These are phyloP conservation scores for Gossypium laxum DNA, from an alignment of 441 rosid genomes.

Conservation along the genomic window DNA sequence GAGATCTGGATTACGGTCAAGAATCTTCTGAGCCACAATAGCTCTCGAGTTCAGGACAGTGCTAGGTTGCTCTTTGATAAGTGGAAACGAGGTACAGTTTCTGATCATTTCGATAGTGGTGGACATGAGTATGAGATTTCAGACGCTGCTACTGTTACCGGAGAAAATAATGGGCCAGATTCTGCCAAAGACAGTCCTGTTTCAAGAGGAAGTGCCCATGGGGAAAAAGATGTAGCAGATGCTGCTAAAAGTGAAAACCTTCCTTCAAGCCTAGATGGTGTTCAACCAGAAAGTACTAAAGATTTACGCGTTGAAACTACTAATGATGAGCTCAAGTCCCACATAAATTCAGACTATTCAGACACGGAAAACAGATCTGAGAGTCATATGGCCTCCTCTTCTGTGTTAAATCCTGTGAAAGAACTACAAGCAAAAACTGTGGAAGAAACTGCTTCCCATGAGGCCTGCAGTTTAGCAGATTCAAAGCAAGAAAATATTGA, in stretches of 20 bases:
- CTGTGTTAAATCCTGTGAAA: conserved; percentile 29
- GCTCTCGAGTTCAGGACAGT: conserved; percentile 53
- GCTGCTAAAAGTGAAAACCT: conserved; percentile 25
- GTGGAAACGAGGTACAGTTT: conserved; percentile 43
- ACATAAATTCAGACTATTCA: conserved; percentile 18
- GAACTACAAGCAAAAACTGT: conserved; percentile 22
- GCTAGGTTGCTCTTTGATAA: conserved; percentile 54
- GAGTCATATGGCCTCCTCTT: conserved; percentile 25
- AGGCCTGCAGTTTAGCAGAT: conserved; percentile 25
- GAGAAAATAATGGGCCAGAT: conserved; percentile 28
- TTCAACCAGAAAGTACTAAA: conserved; percentile 29
- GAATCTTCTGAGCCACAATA: conserved; percentile 57
- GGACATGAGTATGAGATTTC: conserved; percentile 25
- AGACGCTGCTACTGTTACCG: conserved; percentile 18
- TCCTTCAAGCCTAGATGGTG: conserved; percentile 30
- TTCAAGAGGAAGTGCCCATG: conserved; percentile 27
- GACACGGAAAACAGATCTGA: conserved; percentile 28
- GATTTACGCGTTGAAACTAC: conserved; percentile 28
- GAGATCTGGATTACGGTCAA: conserved; percentile 61
- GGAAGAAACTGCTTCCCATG: conserved; percentile 27
- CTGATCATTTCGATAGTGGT: conserved; percentile 30
- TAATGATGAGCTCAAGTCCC: conserved; percentile 21
- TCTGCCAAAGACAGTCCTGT: conserved; percentile 29
- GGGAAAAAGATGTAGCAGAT: conserved; percentile 30
- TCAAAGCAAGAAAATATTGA: conserved; percentile 31